Evolutionary conservation across 129 eudicot genomes (phyloP).

Genomic region (Daucus carota): DNA sequence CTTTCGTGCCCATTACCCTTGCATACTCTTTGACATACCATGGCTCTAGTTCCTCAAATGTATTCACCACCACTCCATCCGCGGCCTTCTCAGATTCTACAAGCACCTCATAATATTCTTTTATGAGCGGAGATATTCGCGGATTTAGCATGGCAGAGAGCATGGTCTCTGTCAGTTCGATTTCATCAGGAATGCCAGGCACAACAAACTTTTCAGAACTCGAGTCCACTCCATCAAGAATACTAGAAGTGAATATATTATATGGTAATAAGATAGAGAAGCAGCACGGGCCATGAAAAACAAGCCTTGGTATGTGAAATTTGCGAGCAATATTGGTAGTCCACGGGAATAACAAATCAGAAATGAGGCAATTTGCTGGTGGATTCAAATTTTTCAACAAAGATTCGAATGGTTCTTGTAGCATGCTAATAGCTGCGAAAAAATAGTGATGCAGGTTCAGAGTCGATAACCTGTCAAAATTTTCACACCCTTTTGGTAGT

Average conservation of each 20-base stretch:
- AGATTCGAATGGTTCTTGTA: constrained; percentile 30
- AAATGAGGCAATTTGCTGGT: constrained; percentile 44
- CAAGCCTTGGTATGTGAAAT: constrained; percentile 46
- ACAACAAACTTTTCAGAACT: constrained; percentile 36
- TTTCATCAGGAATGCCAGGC: constrained; percentile 48
- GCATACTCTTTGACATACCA: constrained; percentile 32
- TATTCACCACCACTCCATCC: constrained; percentile 48
- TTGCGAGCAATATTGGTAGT: constrained; percentile 30
- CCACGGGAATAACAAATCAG: constrained; percentile 45
- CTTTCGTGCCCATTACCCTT: constrained; percentile 27
- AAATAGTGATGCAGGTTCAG: constrained; percentile 13
- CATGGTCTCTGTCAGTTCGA: constrained; percentile 43
- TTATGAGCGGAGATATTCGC: constrained; percentile 14
- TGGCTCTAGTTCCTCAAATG: constrained; percentile 54
- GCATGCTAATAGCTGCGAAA: constrained; percentile 21
- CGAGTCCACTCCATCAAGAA: constrained; percentile 19
- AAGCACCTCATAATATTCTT: constrained; percentile 15
- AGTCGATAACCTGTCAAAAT: constrained; percentile 34
- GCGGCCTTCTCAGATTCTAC: constrained; percentile 22
- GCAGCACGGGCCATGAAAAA: constrained; percentile 58
- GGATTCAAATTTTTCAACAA: constrained; percentile 14
- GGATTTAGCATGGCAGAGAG: constrained; percentile 1
- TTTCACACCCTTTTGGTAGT: constrained; percentile 40
- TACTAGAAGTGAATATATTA: constrained; percentile 14
- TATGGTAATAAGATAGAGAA: constrained; percentile 38